Conservation (phyloP, 2,329 filamentous ascomycete species). For the Aureobasidium sp. region DNA sequence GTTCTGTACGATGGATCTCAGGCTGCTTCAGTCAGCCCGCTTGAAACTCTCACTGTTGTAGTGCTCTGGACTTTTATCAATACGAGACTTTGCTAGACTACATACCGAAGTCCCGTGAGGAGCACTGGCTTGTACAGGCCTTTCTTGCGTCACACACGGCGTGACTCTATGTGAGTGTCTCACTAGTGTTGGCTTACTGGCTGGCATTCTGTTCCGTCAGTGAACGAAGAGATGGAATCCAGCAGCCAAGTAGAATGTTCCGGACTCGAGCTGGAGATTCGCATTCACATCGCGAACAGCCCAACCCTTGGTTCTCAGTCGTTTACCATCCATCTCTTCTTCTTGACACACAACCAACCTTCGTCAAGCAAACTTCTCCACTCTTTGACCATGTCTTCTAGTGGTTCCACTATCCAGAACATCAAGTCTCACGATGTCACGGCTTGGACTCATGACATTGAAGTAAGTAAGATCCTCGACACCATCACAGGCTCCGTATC, state of each 20-base stretch:
- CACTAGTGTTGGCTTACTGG: not conserved
- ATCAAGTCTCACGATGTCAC: not conserved
- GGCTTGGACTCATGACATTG: slow-evolving; percentile 2
- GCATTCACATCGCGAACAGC: not conserved
- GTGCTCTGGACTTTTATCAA: not conserved
- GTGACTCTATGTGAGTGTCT: not conserved
- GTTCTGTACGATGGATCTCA: not conserved
- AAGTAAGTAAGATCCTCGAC: not conserved
- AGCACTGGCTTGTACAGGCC: not conserved
- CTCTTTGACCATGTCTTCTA: not conserved
- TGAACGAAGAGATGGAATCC: too few relatives aligned
- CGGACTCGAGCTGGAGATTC: not conserved
- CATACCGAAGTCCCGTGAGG: not conserved
- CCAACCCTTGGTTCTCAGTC: not conserved
- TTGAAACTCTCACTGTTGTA: not conserved
- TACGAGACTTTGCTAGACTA: not conserved
- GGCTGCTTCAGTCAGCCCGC: not conserved
- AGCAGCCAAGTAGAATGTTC: not conserved
- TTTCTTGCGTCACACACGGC: not conserved
- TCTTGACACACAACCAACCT: not conserved
- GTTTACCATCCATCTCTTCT: not conserved
- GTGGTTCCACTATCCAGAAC: not conserved
- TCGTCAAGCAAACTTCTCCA: not conserved
- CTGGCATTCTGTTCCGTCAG: not conserved
- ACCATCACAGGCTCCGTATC: not conserved